A percentile compares a stretch with the other conserved stretches of the same genome.
These are phyloP conservation scores for Pestalotiopsis sp. DNA, from an alignment of 2,329 filamentous ascomycete species.

Conservation along the genomic window DNA sequence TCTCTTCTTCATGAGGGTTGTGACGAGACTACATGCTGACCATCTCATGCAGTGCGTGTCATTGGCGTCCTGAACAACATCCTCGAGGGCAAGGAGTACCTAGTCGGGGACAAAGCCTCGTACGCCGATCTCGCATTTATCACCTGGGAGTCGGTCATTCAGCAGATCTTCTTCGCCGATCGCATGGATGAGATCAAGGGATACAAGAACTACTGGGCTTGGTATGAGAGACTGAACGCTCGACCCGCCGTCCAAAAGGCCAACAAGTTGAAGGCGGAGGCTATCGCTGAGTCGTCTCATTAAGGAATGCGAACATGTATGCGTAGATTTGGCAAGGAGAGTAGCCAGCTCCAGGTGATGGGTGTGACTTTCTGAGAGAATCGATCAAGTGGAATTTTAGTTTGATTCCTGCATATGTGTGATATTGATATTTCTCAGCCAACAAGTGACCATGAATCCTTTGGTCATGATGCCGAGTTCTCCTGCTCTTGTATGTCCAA, in stretches of 20 bases:
- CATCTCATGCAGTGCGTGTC: constrained; percentile 11
- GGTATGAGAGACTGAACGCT: constrained; percentile 34
- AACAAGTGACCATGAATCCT: no score
- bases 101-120: constrained; percentile 35
- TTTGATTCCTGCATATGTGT: no score
- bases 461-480: no score
- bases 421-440: no score
- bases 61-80: constrained; percentile 33
- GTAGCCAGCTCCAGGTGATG: neutral
- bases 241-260: constrained; percentile 33
- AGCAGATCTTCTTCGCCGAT: neutral
- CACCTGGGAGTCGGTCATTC: constrained; percentile 25
- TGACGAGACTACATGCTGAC: neutral
- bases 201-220: constrained; percentile 37
- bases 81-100: constrained; percentile 36
- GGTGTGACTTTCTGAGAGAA: neutral
- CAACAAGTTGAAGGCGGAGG: constrained; percentile 2
- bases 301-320: neutral
- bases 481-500: neutral
- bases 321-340: neutral
- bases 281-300: neutral
- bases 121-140: constrained; percentile 38
- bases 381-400: neutral
- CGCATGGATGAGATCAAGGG: constrained; percentile 20
- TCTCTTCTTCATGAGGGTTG: neutral